A percentile compares a stretch with the other conserved stretches of the same genome.
Conservation (phyloP, 331 rosid species). For the Malus hybrid region DNA sequence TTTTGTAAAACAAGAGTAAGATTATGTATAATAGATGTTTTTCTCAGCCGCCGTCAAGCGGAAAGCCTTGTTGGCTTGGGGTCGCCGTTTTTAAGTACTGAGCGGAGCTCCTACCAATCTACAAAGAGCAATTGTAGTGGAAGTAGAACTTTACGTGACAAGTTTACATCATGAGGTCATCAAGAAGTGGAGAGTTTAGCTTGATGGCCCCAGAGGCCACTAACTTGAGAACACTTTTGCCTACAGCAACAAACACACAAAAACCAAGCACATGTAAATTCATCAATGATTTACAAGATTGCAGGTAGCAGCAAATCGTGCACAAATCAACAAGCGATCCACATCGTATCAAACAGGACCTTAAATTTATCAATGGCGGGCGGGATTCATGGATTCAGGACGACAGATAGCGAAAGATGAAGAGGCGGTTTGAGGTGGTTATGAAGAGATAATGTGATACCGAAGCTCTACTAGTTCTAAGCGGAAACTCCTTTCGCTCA, state of each 20-base stretch:
- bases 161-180: slow-evolving; percentile 52
- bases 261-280: neutral
- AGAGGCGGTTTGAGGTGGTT: neutral
- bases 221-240: slow-evolving; percentile 45
- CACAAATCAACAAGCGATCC: too few relatives aligned
- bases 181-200: slow-evolving; percentile 40
- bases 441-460: neutral
- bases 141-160: neutral
- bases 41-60: fast-evolving
- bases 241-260: slow-evolving; percentile 47
- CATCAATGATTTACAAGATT: too few relatives aligned
- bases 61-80: too few relatives aligned
- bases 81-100: too few relatives aligned
- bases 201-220: slow-evolving; percentile 55
- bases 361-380: too few relatives aligned
- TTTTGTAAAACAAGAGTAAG: too few relatives aligned
- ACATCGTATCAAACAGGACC: too few relatives aligned
- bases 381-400: too few relatives aligned
- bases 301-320: too few relatives aligned
- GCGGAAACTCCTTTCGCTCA: slow-evolving; percentile 28
- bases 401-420: too few relatives aligned
- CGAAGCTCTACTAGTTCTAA: neutral
- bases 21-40: too few relatives aligned
- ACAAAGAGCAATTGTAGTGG: neutral
- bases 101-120: too few relatives aligned